Conservation (phyloP, 2,329 filamentous ascomycete species). For the Pseudogymnoascus sp. region DNA sequence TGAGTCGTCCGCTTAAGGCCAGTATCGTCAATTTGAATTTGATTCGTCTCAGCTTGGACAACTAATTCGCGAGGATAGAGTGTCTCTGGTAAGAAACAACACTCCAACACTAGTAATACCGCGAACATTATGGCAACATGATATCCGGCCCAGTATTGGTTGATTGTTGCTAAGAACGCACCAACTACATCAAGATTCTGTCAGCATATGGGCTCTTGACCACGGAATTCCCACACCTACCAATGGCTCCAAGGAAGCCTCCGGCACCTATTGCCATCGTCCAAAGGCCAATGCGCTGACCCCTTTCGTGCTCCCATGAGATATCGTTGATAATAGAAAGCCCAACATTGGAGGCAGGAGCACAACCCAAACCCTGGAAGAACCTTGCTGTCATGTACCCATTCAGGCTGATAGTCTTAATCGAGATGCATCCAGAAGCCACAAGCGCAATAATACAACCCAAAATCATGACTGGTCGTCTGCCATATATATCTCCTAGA, state of each 20-base stretch:
- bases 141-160: slow-evolving; percentile 48
- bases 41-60: neutral
- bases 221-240: slow-evolving; percentile 25
- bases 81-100: slow-evolving; percentile 48
- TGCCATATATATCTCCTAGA: slow-evolving; percentile 45
- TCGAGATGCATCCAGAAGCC: slow-evolving; percentile 30
- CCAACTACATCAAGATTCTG: slow-evolving; percentile 34
- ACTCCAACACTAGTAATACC: slow-evolving; percentile 39
- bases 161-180: slow-evolving; percentile 43
- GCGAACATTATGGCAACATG: slow-evolving; percentile 48
- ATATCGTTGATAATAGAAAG: slow-evolving; percentile 49
- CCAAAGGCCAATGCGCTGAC: slow-evolving; percentile 50
- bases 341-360: slow-evolving; percentile 48
- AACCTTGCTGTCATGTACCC: slow-evolving; percentile 53
- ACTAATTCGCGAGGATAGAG: slow-evolving; percentile 41
- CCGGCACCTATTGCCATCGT: slow-evolving; percentile 50
- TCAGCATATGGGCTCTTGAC: neutral
- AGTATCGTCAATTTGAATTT: neutral
- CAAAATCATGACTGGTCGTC: slow-evolving; percentile 43
- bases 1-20: slow-evolving; percentile 17
- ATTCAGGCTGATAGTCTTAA: slow-evolving; percentile 33
- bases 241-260: slow-evolving; percentile 41
- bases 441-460: slow-evolving; percentile 32
- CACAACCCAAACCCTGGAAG: slow-evolving; percentile 51
- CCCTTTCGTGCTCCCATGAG: slow-evolving; percentile 51